Base-by-base conservation (phyloP, 805 yeast species). In the Debaryomyces maramus region DNA sequence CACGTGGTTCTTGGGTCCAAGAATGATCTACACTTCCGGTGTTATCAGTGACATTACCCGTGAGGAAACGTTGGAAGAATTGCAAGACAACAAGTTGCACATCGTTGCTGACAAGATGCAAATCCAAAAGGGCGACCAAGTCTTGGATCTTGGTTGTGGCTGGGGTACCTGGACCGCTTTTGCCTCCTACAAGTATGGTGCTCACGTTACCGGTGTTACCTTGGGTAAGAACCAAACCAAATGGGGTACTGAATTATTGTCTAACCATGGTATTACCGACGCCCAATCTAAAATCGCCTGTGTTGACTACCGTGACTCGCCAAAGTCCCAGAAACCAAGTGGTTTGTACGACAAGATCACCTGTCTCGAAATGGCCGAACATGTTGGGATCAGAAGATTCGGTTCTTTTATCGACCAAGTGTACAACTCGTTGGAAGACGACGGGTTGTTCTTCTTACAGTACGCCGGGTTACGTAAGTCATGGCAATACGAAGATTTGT, bases 321-420 rank as follows among this genome's bases (percentile, higher is more conserved):
- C 96, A 37, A 83, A 88, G 40, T 74, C 75, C 28, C 45, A 53
- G 18, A 69, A 67, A 52, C 49, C 57, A 21, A 63, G 51, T 45
- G 75, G 70, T 39, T 68, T 67, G 58, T 88, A 89, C 70, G 80
- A 88, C 72, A 87, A 88, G 64, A 88, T 88, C 59, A 84, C 95
- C 27, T 86, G 95, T 68, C 73, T 88, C 60, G 96, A 88, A 73
- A 88, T 88, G 97, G 88, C 95, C 23, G 97, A 88, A 75, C 97
- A 88, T 63, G 97, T 88, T 58, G 97, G 97, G 60, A 85, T 88
- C 53, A 80, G 95, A 64, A 82, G 89, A 59, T 85, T 88, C 50
- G 69, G 80, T 36, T 55, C 83, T 15, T 88, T 88, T 73, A 72
- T 88, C 61, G 68, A 72, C 44, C 96, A 89, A 70, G 90, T 87